These are phyloP conservation scores for Andrographis paniculata DNA, from an alignment of 305 asterid genomes.

Conservation along the genomic window DNA sequence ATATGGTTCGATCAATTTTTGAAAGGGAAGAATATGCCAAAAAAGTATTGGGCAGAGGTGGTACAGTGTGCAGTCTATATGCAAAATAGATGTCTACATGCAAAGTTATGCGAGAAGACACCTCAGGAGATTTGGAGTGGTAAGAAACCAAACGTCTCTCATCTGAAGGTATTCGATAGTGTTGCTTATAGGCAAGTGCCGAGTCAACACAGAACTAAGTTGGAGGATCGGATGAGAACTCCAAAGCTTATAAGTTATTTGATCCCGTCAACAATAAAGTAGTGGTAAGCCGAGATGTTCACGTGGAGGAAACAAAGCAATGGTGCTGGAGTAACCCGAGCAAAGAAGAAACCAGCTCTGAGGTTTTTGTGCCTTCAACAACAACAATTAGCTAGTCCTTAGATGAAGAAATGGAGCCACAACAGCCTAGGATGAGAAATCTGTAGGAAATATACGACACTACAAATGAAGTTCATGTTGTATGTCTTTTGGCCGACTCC, in stretches of 20 bases:
- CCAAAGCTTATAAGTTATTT: not conserved
- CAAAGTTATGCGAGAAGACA: not conserved
- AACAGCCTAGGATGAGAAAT: not conserved
- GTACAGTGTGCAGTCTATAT: not conserved
- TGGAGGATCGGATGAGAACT: not conserved
- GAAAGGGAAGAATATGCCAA: conserved; percentile 6
- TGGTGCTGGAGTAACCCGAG: not conserved
- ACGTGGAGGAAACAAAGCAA: not conserved
- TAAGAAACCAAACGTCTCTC: too few relatives aligned
- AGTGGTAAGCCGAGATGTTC: too few relatives aligned
- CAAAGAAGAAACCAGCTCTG: not conserved
- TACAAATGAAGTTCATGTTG: conserved; percentile 1
- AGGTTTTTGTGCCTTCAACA: not conserved
- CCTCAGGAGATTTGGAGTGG: not conserved
- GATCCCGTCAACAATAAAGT: not conserved
- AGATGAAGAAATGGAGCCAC: not conserved
- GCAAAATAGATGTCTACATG: too few relatives aligned
- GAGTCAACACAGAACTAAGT: not conserved
- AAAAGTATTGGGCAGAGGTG: conserved; percentile 1
- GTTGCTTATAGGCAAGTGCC: not conserved
- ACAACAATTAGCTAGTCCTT: not conserved
- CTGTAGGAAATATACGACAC: too few relatives aligned
- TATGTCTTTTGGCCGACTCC: not conserved
- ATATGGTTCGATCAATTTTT: conserved; percentile 1
- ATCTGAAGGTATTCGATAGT: not conserved